Evolutionary conservation across 2,329 filamentous ascomycete species (phyloP), one percentile per base, ranked within the genome.

Genomic region (Pyricularia pennisetigena): DNA sequence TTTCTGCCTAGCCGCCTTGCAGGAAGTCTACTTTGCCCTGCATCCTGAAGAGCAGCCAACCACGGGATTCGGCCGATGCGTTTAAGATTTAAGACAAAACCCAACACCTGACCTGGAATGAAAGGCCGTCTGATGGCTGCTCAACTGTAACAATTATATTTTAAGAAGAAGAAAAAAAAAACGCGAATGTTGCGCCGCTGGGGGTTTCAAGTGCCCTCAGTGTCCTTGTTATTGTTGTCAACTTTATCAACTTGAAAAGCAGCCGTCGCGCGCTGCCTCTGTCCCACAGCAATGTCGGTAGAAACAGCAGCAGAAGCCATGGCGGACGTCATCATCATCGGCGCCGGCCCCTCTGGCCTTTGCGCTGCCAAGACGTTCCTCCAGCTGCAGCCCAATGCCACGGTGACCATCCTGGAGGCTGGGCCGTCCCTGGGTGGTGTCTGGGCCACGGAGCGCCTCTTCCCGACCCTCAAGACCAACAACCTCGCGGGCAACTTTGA

Each of bases 301-400:
- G 57, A 64, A 28, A 32, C 20, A 4, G 9, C 41, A 23, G 1
- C 24, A 30, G 23, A 26, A 35, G 16, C 12, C 75, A 78, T 71
- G 70, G 68, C 73, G 64, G 71, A 74, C 67, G 70, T 71, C 63
- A 71, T 76, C 64, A 72, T 76, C 69, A 68, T 76, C 59, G 74
- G 74, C 49, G 74, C 74, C 4, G 74, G 74, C 0, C 73, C 74
- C 1, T 74, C 69, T 70, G 83, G 83, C 7, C 75, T 85, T 28
- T 78, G 78, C 61, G 76, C 79, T 7, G 79, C 82, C 10, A 83
- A 83, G 72, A 82, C 81, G 1, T 82, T 82, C 71, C 75, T 82
- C 1, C 76, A 82, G 64, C 73, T 79, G 10, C 76, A 82, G 68
- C 78, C 78, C 0, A 67, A 73, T 23, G 74, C 78, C 23, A 35